Evolutionary conservation across 2,329 filamentous ascomycete genomes (phyloP), one percentile per base, ranked within the genome.

Genomic region (Botrytis pseudocinerea): DNA sequence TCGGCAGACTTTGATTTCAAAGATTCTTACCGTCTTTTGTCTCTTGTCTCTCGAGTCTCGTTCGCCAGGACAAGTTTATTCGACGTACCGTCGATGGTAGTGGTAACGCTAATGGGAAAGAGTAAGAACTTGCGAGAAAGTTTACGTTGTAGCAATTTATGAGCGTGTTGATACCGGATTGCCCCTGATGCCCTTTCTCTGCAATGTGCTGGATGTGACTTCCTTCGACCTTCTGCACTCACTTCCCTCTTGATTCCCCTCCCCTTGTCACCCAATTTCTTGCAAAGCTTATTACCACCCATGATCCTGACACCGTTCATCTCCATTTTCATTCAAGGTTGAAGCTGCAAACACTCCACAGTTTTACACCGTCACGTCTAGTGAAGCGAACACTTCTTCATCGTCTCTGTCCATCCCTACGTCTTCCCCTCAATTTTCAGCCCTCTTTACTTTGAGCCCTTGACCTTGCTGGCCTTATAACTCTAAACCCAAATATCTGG

Each of bases 401-500:
- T 42, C 48, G 12, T 44, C 48, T 32, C 35, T 38, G 6, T n/a
- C 2, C 63, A 65, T n/a, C 63, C 63, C 42, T 38, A 65, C 44
- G 48, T 63, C 28, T 57, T 57, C 65, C 48, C 65, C 65, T 57
- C 48, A 42, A 28, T 28, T 69, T 57, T 32, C 59, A 51, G 42
- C 42, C 57, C 59, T 64, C 22, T 51, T 64, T 25, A 8, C 32
- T 32, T 51, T 32, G 44, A 51, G 69, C 42, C 69, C 69, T 64
- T 28, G 59, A 71, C 69, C 69, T 64, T 71, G 69, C 61, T 65
- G 59, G 69, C 69, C 38, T 64, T 64, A 25, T 16, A 71, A 28
- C 60, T 46, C 38, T 54, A 59, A 66, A 59, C 25, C 44, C 46
- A 57, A 66, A 65, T 40, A 40, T 71, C 61, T 59, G 61, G 70